Evolutionary conservation across 208 protist species (phyloP), one percentile per base, ranked within the genome.

Genomic region (Wallacemonas sp.): DNA sequence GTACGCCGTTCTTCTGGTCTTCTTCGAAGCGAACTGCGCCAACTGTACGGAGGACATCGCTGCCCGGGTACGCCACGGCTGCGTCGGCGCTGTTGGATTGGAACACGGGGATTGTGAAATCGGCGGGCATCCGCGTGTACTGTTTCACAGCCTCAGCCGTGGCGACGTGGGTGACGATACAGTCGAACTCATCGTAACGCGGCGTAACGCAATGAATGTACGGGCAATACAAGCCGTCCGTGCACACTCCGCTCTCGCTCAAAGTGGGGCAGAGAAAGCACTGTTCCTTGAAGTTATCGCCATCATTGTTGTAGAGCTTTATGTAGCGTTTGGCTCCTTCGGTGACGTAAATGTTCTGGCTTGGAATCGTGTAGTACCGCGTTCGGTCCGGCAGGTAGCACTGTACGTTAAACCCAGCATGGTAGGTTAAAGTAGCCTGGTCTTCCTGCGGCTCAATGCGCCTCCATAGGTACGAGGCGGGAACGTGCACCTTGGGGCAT

Each of bases 281-380:
- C 65, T 90, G 88, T 34, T 81, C 79, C 67, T 89, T 88, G 66
- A 90, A 93, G 68, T 90, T 90, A 63, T 83, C 77, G 38, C 87
- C 87, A 68, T 87, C 75, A 54, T 86, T 80, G 71, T 93, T 93
- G 71, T 83, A 84, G 34, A 86, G 75, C 49, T 75, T 76, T 6
- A 93, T 69, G 72, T 90, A 93, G 45, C 76, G 72, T 28, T 75
- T 70, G 42, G 84, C 88, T 19, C 84, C 87, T 30, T 64, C 51
- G 2, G 87, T 93, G 21, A 74, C 58, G 58, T 77, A 82, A 27
- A 93, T 65, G 58, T 73, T 81, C 62, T 86, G 69, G 69, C 81
- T 88, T 1, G 78, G 83, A 33, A 93, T 90, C n/a, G 74, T 70
- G 64, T 86, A 93, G 72, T 89, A 93, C 1, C 68, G 60, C 28